Base-by-base conservation (phyloP, 768 basidiomycete species). In the Suillus lakei region DNA sequence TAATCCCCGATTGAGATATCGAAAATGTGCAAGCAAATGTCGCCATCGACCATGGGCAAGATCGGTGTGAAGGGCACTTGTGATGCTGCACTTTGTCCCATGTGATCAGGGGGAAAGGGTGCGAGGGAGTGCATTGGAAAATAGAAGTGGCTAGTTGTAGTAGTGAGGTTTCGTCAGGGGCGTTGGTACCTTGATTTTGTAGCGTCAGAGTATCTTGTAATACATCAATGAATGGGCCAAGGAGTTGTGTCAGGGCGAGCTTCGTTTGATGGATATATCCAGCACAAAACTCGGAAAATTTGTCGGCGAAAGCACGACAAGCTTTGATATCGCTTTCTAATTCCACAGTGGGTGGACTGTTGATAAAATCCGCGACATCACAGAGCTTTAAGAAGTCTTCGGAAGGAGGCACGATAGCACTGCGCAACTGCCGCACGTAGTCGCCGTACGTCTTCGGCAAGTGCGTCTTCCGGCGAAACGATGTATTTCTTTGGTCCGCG, bases 71-170 rank as follows among this genome's bases (percentile, higher is more conserved):
- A 21, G 5, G 0, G 38, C 38, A 59, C 3, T 3, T 28, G 26
- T 26, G 38, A 39, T 26, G 4, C 18, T 28, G 26, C 26, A 59
- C 58, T 7, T 41, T 59, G 10, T 59, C 58, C 58, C 58, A 59
- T 59, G 58, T 30, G 9, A 59, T 41, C 18, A 59, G 13, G 10
- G 58, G 58, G 8, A 28, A 12, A 21, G 10, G 5, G 9, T 10
- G 18, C 6, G 38, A 41, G 18, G 2, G 5, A 12, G 9, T 3
- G 18, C 58, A 59, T 18, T 21, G 58, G 26, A 59, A 59, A 28
- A 59, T 26, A 28, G 58, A 59, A 39, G 58, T 59, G 26, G 58
- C 58, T 26, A 59, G 26, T 59, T 59, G 58, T 4, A 58, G 55
- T 41, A 12, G n/a, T n/a, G n/a, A 13, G 10, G 30, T 32, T 10